Percentiles rank a stretch among this genome's conserved stretches.
Conservation (phyloP, 75 land plant genomes). For the Selaginella moellendorffii region DNA sequence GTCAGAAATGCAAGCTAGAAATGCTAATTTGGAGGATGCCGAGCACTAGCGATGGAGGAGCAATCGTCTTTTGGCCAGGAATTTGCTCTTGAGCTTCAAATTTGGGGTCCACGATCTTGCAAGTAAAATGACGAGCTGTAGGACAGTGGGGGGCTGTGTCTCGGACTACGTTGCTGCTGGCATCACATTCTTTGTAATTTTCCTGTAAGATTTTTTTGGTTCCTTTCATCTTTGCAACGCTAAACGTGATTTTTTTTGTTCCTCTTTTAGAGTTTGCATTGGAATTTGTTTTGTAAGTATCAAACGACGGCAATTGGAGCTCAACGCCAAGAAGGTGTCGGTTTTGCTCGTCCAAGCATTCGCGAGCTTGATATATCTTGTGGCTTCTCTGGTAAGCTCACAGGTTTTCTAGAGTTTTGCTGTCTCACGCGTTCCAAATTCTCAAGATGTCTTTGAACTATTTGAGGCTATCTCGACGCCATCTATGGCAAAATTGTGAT, state of each 20-base stretch:
- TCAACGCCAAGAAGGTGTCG: slow-evolving; percentile 7
- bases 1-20: no score
- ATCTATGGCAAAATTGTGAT: slow-evolving; percentile 38
- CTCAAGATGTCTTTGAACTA: slow-evolving; percentile 31
- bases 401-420: not conserved
- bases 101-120: no score
- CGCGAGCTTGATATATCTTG: slow-evolving; percentile 6
- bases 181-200: not conserved
- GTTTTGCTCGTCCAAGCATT: not conserved
- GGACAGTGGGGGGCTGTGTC: not conserved
- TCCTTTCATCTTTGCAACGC: not conserved
- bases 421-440: no score
- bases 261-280: not conserved
- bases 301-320: not conserved
- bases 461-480: slow-evolving; percentile 18
- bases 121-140: not conserved
- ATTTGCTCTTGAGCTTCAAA: no score
- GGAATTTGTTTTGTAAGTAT: not conserved
- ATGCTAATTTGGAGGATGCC: no score
- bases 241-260: not conserved
- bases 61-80: no score
- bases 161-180: slow-evolving; percentile 10
- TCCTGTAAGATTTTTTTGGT: not conserved
- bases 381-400: not conserved
- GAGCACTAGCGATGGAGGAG: no score